Conservation (phyloP, 176 grass and related monocot species). For the barley (Hordeum vulgare) region DNA sequence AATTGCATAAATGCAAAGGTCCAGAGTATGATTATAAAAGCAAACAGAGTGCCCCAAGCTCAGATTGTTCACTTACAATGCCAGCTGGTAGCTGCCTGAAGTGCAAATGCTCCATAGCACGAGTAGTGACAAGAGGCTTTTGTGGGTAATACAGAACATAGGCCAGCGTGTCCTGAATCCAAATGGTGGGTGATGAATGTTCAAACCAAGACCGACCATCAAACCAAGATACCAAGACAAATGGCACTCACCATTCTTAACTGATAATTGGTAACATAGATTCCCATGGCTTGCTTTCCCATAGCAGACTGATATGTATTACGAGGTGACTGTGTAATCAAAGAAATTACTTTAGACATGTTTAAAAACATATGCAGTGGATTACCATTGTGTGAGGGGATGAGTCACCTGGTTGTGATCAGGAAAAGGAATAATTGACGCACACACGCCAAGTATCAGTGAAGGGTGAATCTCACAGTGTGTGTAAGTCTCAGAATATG, state of each 20-base stretch:
- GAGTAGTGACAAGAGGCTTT: conserved; percentile 97
- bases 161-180: conserved; percentile 87
- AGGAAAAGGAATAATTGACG: conserved; percentile 99
- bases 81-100: conserved; percentile 96
- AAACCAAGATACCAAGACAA: conserved; percentile 19
- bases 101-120: conserved; percentile 99
- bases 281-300: conserved; percentile 99
- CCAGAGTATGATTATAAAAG: not conserved
- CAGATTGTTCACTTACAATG: conserved; percentile 65
- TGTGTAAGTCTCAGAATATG: conserved; percentile 77
- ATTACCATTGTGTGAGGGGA: conserved; percentile 5
- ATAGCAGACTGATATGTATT: conserved; percentile 99
- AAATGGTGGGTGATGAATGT: conserved; percentile 6
- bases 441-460: conserved; percentile 94
- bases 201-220: conserved; percentile 11
- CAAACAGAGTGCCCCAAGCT: not conserved
- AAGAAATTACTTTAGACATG: conserved; percentile 29
- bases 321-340: conserved; percentile 78
- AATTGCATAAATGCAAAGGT: not conserved
- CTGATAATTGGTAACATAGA: conserved; percentile 99
- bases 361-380: not conserved
- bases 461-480: conserved; percentile 99
- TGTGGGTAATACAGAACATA: conserved; percentile 98
- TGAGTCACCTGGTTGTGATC: conserved; percentile 90
- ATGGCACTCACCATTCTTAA: conserved; percentile 77